phyloP scores from a whole-genome alignment of 2,329 filamentous ascomycete genomes.

The Fusarium agapanthi region DNA sequence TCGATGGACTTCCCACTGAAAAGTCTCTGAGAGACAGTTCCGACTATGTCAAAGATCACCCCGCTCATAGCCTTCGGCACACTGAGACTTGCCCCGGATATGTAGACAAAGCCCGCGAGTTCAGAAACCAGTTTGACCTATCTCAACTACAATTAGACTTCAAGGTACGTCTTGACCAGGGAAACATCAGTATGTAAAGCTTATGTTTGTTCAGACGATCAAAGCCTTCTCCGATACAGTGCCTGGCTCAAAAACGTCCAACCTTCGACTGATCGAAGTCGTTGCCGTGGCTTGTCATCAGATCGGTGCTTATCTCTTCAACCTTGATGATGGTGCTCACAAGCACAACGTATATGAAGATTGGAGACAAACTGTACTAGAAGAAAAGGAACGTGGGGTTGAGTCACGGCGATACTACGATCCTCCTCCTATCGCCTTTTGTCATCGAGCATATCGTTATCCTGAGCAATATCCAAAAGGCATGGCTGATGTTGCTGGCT shows the following conservation, averaged over 20 bases:
- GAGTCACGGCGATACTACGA: background rate
- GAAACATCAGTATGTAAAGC: accelerated
- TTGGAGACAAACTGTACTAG: background rate
- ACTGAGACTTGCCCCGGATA: background rate
- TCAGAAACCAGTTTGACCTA: background rate
- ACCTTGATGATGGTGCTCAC: conserved; percentile 5
- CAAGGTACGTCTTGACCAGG: accelerated
- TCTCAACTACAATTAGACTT: background rate
- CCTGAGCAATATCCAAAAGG: conserved; percentile 17
- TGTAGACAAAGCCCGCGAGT: background rate
- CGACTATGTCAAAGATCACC: background rate
- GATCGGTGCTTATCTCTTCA: conserved; percentile 17
- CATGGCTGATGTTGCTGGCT: conserved; percentile 3
- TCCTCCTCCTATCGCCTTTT: background rate
- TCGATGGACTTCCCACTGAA: conserved; percentile 16
- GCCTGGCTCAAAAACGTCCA: background rate
- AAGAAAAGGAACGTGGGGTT: background rate
- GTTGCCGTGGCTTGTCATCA: conserved; percentile 13
- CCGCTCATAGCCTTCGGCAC: background rate
- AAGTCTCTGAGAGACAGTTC: background rate
- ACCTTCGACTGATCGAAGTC: conserved; percentile 9
- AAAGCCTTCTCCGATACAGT: background rate
- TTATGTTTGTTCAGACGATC: background rate
- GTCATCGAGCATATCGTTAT: background rate
- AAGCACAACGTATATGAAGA: conserved; percentile 3